Conservation (phyloP, 2,329 filamentous ascomycete species). For the Penicillium occitanis region DNA sequence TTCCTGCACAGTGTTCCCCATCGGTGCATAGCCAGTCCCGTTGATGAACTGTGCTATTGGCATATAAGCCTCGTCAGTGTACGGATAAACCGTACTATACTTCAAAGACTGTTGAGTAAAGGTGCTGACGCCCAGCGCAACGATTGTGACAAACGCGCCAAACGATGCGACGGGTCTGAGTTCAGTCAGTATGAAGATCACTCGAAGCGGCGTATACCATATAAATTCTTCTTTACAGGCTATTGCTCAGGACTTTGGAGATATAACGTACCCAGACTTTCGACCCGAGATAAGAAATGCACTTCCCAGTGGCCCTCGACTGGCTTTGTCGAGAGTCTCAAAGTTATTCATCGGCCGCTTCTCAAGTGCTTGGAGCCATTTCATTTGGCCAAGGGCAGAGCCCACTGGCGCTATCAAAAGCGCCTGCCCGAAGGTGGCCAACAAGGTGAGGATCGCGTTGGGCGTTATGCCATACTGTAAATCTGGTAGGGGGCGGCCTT, state of each 20-base stretch:
- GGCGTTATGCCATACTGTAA: background rate
- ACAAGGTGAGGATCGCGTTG: background rate
- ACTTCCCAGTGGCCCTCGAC: background rate
- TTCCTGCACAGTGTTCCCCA: background rate
- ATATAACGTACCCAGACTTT: background rate
- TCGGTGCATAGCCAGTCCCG: background rate
- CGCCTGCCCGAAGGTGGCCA: background rate
- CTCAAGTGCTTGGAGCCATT: background rate
- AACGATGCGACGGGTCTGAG: background rate
- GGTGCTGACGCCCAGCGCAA: background rate
- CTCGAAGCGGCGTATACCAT: background rate
- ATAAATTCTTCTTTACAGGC: background rate
- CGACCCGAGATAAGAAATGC: background rate
- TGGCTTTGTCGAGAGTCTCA: background rate
- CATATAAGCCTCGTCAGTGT: background rate
- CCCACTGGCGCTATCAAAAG: background rate
- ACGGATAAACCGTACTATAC: background rate
- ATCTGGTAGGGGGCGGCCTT: background rate
- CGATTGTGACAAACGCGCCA: background rate
- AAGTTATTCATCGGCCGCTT: background rate
- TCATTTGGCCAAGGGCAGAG: background rate
- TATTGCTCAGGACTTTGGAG: background rate
- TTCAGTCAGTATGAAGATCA: background rate
- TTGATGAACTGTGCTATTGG: constrained; percentile 1
- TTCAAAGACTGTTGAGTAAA: constrained; percentile 3